A percentile compares a stretch with the other conserved stretches of the same genome.
phyloP scores from a whole-genome alignment of 179 eudicot genomes.

The Monotropa hypopitys region DNA sequence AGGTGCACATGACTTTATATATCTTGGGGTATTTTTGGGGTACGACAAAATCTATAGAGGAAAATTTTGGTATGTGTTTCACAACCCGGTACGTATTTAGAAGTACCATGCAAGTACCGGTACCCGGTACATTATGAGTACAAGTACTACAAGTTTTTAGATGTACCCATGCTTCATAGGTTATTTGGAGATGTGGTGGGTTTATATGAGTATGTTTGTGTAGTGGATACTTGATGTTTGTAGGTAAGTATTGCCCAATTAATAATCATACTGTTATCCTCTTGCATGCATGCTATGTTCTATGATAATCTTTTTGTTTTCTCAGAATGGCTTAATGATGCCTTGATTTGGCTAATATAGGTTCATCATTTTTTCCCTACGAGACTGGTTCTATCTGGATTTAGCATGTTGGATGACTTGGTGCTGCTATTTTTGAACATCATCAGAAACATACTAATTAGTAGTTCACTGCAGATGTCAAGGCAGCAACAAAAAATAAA shows the following conservation, averaged over 20 bases:
- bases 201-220: neutral
- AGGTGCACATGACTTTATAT: too few relatives aligned
- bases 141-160: too few relatives aligned
- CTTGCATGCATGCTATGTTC: neutral
- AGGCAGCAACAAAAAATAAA: constrained; percentile 76
- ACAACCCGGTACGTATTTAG: too few relatives aligned
- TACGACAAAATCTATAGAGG: too few relatives aligned
- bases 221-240: neutral
- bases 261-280: neutral
- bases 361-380: neutral
- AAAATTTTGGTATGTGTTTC: too few relatives aligned
- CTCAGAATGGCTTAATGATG: neutral
- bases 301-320: neutral
- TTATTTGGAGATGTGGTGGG: neutral
- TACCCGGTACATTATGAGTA: too few relatives aligned
- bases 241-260: neutral
- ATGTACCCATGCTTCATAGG: too few relatives aligned
- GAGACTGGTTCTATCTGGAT: neutral
- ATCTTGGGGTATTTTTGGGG: too few relatives aligned
- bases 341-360: neutral
- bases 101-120: too few relatives aligned
- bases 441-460: neutral
- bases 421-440: constrained; percentile 4
- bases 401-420: neutral
- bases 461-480: constrained; percentile 52